Evolutionary conservation across 257 asterid genomes (phyloP).

Genomic region (Anisodus acutangulus): DNA sequence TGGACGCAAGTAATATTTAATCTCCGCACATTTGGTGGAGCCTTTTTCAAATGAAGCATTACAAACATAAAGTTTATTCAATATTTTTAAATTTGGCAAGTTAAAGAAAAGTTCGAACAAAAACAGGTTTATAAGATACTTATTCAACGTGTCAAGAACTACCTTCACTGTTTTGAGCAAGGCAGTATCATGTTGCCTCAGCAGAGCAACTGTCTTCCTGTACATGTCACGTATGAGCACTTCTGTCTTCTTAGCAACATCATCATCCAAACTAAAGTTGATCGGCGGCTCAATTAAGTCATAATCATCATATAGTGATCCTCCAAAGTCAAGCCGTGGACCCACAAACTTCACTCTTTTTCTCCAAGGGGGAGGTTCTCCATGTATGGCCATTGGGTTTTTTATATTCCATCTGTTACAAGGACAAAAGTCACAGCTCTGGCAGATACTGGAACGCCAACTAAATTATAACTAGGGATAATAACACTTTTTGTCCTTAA

Average conservation of each 20-base stretch:
- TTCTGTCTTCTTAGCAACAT: slow-evolving; percentile 76
- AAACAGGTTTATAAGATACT: background rate
- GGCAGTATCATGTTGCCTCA: slow-evolving; percentile 81
- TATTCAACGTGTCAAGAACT: background rate
- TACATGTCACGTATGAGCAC: slow-evolving; percentile 71
- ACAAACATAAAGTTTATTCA: background rate
- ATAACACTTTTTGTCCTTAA: no score
- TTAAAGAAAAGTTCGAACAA: background rate
- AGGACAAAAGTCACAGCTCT: slow-evolving; percentile 13
- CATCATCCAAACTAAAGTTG: slow-evolving; percentile 83
- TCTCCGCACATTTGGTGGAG: background rate
- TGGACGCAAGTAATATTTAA: background rate
- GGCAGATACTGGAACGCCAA: slow-evolving; percentile 4
- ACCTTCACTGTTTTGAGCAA: slow-evolving; percentile 90
- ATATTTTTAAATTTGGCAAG: background rate
- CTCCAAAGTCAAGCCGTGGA: slow-evolving; percentile 87
- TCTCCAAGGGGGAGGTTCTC: slow-evolving; percentile 96
- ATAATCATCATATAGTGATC: slow-evolving; percentile 78
- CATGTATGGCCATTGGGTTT: slow-evolving; percentile 85
- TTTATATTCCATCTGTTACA: slow-evolving; percentile 85
- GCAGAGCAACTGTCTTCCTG: slow-evolving; percentile 64
- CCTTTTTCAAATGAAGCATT: background rate
- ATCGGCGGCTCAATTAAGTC: slow-evolving; percentile 74
- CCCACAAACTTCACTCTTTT: slow-evolving; percentile 72
- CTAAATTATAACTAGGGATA: slow-evolving; percentile 12